Base-by-base conservation (phyloP, 2,329 filamentous ascomycete genomes). In the Xylariaceae sp. region DNA sequence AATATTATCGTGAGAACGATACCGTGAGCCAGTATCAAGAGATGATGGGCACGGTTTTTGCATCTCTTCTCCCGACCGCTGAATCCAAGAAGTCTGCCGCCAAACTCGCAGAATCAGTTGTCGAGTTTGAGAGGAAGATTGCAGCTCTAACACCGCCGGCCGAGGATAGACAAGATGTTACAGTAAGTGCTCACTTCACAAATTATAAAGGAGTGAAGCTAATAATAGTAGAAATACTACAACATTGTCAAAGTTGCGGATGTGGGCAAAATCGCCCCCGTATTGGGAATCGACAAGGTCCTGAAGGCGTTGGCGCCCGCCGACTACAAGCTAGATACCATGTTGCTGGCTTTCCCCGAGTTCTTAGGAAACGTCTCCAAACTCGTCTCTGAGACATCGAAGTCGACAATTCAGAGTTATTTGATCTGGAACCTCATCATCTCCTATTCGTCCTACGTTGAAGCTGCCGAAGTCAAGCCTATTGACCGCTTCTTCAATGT, bases 381-480 rank as follows among this genome's bases (percentile, higher is more conserved):
- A 1, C 81, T 88, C 44, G 66, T 90, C 17, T 71, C 77, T 1
- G 72, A 78, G 2, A 83, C 83, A 1, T 71, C 81, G 0, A 76
- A 77, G 53, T 80, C 85, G 48, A 79, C 82, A 0, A 68, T 90
- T 2, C 79, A 85, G 62, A 76, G 78, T n/a, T 89, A 85, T 67
- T 78, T 89, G 61, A 71, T 83, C 23, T 88, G 86, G 86, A 86
- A 87, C 65, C 72, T 82, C 11, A 79, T 89, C 10, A 76, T 83
- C 53, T 70, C 74, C 1, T 83, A 83, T 66, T 75, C 78, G 18
- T 67, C 72, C 1, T 78, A 76, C 30, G 76, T 90, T 34, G 82
- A 89, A 58, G 80, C 83, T 11, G 78, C 83, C 15, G 81, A 82
- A 51, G 70, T 88, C 11, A 78, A 82, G 64, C 84, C 87, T 1